A percentile compares a stretch with the other conserved stretches of the same genome.
Conservation (phyloP, 2,329 filamentous ascomycete genomes). For the Neophaeococcomyces mojaviensis region DNA sequence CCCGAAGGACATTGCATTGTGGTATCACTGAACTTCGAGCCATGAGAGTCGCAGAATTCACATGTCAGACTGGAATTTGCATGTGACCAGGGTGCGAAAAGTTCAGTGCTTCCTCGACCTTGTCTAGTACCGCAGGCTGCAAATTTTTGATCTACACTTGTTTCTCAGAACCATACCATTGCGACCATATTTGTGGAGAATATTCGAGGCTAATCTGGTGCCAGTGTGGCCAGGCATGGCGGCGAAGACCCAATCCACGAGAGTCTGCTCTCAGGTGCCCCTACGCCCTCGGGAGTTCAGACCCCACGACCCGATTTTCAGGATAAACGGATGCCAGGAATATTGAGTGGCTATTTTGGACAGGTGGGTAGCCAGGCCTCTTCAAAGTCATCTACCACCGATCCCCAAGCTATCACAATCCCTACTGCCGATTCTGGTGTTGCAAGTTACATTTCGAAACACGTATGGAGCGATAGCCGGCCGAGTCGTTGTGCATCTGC, state of each 20-base stretch:
- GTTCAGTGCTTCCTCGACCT: background rate
- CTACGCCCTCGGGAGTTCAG: slow-evolving; percentile 81
- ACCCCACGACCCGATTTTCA: slow-evolving; percentile 89
- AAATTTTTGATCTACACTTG: background rate
- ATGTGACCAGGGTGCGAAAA: background rate
- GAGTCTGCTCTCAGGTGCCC: slow-evolving; percentile 61
- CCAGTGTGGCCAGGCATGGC: slow-evolving; percentile 25
- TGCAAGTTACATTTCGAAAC: slow-evolving; percentile 22
- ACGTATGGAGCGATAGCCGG: slow-evolving; percentile 20
- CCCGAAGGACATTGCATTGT: too few relatives aligned
- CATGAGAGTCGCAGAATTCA: too few relatives aligned
- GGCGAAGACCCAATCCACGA: slow-evolving; percentile 36
- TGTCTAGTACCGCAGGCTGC: background rate
- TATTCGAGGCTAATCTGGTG: slow-evolving; percentile 11
- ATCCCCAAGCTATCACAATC: slow-evolving; percentile 31
- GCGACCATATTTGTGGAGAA: background rate
- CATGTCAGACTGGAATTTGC: background rate
- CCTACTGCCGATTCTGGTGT: slow-evolving; percentile 22
- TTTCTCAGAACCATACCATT: background rate
- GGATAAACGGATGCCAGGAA: slow-evolving; percentile 91
- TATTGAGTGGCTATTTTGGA: slow-evolving; percentile 92
- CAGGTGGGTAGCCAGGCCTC: slow-evolving; percentile 93
- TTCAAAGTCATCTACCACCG: slow-evolving; percentile 39
- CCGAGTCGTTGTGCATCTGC: slow-evolving; percentile 24
- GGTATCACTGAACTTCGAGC: too few relatives aligned